Conservation (phyloP, 176 grass and related monocot genomes). For the Triticum monococcum region DNA sequence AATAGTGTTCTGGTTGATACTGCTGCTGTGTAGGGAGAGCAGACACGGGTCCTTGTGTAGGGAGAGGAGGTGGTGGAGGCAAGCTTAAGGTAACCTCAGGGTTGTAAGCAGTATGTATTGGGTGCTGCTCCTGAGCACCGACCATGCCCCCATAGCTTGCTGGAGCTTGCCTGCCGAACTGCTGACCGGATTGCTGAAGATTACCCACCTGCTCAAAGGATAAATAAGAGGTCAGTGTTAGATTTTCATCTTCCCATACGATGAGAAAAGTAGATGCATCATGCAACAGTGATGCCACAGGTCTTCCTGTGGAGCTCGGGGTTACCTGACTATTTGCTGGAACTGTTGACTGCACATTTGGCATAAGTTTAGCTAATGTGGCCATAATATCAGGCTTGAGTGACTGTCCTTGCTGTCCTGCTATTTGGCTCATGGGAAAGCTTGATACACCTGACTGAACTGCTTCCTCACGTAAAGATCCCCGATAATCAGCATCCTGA, state of each 20-base stretch:
- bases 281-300: constrained; percentile 25
- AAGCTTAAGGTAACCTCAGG: constrained; percentile 48
- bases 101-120: constrained; percentile 36
- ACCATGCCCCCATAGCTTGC: constrained; percentile 31
- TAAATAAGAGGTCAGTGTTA: constrained; percentile 16
- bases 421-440: constrained; percentile 28
- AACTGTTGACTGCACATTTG: constrained; percentile 44
- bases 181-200: constrained; percentile 46
- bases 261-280: constrained; percentile 33
- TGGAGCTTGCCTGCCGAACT: constrained; percentile 45
- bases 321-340: constrained; percentile 43
- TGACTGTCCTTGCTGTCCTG: constrained; percentile 43
- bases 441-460: constrained; percentile 39
- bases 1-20: constrained; percentile 57
- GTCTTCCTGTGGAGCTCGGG: constrained; percentile 15
- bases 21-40: constrained; percentile 41
- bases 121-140: constrained; percentile 40
- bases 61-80: constrained; percentile 34
- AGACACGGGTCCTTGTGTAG: constrained; percentile 21
- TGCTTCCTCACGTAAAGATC: constrained; percentile 33
- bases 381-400: constrained; percentile 80
- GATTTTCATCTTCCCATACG: constrained; percentile 41
- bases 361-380: constrained; percentile 73
- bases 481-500: constrained; percentile 37
- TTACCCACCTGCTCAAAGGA: constrained; percentile 35